A percentile compares a stretch with the other conserved stretches of the same genome.
These are phyloP conservation scores for Peniophora sp. DNA, from an alignment of 1,284 basidiomycete genomes.

Conservation along the genomic window DNA sequence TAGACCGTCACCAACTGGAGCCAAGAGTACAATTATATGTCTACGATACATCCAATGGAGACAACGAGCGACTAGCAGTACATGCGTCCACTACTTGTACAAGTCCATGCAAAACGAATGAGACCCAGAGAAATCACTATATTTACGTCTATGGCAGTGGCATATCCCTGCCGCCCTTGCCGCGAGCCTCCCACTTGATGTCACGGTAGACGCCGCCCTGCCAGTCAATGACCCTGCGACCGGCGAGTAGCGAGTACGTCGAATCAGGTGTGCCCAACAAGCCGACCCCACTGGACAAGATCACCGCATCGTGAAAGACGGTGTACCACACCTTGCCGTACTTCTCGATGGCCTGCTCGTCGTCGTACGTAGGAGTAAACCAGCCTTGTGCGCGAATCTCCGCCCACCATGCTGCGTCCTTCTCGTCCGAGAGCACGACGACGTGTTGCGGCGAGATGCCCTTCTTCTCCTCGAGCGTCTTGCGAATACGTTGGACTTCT, in stretches of 20 bases:
- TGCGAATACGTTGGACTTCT: slow-evolving; percentile 55
- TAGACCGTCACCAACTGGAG: too few relatives aligned
- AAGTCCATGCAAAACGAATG: too few relatives aligned
- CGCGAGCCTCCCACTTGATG: slow-evolving; percentile 41
- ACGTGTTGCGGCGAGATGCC: slow-evolving; percentile 45
- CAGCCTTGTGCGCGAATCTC: slow-evolving; percentile 52
- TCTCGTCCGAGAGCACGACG: slow-evolving; percentile 68
- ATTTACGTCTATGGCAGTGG: too few relatives aligned
- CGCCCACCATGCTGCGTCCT: slow-evolving; percentile 57
- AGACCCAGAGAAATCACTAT: too few relatives aligned
- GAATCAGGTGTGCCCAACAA: slow-evolving; percentile 65
- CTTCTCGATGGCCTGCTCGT: slow-evolving; percentile 34
- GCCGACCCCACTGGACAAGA: slow-evolving; percentile 55
- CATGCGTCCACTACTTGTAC: too few relatives aligned
- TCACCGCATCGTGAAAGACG: slow-evolving; percentile 59
- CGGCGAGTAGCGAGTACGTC: slow-evolving; percentile 61
- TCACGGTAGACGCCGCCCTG: slow-evolving; percentile 40
- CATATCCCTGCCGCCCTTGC: too few relatives aligned
- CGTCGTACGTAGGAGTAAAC: slow-evolving; percentile 50
- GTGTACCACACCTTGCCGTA: slow-evolving; percentile 54
- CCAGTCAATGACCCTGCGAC: slow-evolving; percentile 59
- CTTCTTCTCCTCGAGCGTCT: slow-evolving; percentile 40
- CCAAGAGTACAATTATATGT: too few relatives aligned
- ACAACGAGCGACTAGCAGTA: too few relatives aligned
- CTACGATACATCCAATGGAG: too few relatives aligned